A percentile compares a stretch with the other conserved stretches of the same genome.
Evolutionary conservation across 768 basidiomycete genomes (phyloP).

Genomic region (Hygrocybe punicea): DNA sequence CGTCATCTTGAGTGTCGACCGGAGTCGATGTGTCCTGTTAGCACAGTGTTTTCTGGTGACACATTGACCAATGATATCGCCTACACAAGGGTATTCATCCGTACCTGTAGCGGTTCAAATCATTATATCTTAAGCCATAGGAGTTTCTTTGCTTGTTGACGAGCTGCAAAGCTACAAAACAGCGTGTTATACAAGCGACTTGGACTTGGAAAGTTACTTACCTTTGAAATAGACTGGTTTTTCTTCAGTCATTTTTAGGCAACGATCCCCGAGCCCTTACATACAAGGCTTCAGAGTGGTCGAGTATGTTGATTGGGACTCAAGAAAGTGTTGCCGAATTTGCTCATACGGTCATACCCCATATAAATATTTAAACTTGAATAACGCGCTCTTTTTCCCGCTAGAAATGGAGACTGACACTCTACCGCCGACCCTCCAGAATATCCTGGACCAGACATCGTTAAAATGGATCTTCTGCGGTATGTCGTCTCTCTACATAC

Average conservation of each 20-base stretch:
- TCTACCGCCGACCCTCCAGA: conserved; percentile 85
- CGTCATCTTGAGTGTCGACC: conserved; percentile 78
- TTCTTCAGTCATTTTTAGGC: not conserved
- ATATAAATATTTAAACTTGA: too few species aligned
- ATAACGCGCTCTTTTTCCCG: too few species aligned
- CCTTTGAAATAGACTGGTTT: not conserved
- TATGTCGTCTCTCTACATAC: conserved; percentile 36
- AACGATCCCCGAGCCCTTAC: too few species aligned
- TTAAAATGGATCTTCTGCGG: conserved; percentile 99
- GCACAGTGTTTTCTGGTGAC: conserved; percentile 79
- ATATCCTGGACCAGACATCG: conserved; percentile 87
- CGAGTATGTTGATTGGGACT: too few species aligned
- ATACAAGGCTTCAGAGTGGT: too few species aligned
- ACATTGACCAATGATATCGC: not conserved
- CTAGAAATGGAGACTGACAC: conserved; percentile 56
- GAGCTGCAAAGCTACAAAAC: conserved; percentile 64
- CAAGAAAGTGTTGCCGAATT: too few species aligned
- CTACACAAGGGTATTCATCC: conserved; percentile 8
- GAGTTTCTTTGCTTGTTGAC: conserved; percentile 86
- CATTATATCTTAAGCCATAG: conserved; percentile 89
- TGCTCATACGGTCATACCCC: too few species aligned
- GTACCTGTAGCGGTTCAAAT: conserved; percentile 81
- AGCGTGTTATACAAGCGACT: too few species aligned
- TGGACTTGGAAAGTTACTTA: not conserved
- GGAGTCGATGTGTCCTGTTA: conserved; percentile 83